phyloP scores from a whole-genome alignment of 129 eudicot species.

The Flaveria sonorensis region DNA sequence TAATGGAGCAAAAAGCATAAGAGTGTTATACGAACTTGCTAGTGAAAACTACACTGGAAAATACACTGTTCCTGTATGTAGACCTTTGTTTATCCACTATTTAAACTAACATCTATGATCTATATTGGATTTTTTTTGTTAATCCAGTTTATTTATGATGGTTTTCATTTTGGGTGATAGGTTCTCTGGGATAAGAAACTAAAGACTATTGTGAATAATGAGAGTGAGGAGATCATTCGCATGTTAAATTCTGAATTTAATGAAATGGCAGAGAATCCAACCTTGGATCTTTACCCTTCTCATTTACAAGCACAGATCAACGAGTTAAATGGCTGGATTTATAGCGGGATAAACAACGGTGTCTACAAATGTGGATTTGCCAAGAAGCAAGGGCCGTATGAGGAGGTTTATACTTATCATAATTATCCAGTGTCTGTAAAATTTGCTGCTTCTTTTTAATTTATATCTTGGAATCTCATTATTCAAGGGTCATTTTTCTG shows the following conservation, averaged over 20 bases:
- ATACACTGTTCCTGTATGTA: conserved; percentile 88
- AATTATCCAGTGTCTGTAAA: no score
- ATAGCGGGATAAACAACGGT: conserved; percentile 62
- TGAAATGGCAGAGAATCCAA: conserved; percentile 71
- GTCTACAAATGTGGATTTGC: no score
- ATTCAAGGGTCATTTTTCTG: background rate
- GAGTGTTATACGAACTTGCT: conserved; percentile 82
- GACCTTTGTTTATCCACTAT: background rate
- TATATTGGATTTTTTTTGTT: background rate
- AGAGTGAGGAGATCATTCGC: conserved; percentile 86
- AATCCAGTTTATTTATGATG: conserved; percentile 14
- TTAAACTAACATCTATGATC: background rate
- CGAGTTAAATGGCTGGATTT: conserved; percentile 71
- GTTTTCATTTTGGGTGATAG: conserved; percentile 38
- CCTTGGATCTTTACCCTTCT: conserved; percentile 80
- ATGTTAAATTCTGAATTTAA: conserved; percentile 84
- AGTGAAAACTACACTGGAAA: conserved; percentile 85
- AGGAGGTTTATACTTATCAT: no score
- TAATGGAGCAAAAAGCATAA: conserved; percentile 73
- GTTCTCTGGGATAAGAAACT: conserved; percentile 90
- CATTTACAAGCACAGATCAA: conserved; percentile 62
- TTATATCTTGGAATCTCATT: background rate
- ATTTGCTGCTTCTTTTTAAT: conserved; percentile 44
- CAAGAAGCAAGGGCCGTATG: no score
- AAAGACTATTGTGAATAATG: conserved; percentile 79